Evolutionary conservation across 768 basidiomycete species (phyloP).

Genomic region (Suillus variegatus): DNA sequence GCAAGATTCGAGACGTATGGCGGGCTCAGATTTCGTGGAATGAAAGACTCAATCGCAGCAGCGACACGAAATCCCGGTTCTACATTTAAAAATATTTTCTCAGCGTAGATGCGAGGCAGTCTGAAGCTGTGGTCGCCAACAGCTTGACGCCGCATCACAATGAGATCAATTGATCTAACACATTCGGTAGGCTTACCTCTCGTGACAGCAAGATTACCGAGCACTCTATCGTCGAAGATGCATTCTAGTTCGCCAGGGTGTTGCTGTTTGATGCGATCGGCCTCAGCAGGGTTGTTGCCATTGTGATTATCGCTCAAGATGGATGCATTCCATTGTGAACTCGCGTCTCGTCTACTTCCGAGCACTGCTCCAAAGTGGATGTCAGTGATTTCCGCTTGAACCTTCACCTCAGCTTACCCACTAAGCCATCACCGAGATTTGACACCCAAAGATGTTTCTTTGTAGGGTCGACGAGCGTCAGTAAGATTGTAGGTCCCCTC

Average conservation of each 20-base stretch:
- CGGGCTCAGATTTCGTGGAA: constrained; percentile 49
- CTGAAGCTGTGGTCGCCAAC: constrained; percentile 58
- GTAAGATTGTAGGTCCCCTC: constrained; percentile 51
- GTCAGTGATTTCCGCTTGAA: neutral
- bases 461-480: constrained; percentile 46
- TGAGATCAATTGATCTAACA: neutral
- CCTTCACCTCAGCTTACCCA: constrained; percentile 35
- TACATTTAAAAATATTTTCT: constrained; percentile 46
- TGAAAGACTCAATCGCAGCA: constrained; percentile 39
- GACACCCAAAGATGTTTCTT: constrained; percentile 52
- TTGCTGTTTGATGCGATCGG: constrained; percentile 37
- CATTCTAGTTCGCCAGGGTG: constrained; percentile 51
- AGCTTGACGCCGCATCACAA: constrained; percentile 31
- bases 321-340: constrained; percentile 17
- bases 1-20: constrained; percentile 52
- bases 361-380: constrained; percentile 41
- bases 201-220: constrained; percentile 50
- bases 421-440: constrained; percentile 56
- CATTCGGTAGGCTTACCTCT: constrained; percentile 17
- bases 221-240: constrained; percentile 45
- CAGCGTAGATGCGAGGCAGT: constrained; percentile 47
- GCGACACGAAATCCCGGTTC: constrained; percentile 38
- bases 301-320: constrained; percentile 51
- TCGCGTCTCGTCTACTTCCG: constrained; percentile 38
- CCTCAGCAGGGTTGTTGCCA: constrained; percentile 43